A percentile compares a stretch with the other conserved stretches of the same genome.
These are phyloP conservation scores for Galerina marginata DNA, from an alignment of 768 basidiomycete species.

Conservation along the genomic window DNA sequence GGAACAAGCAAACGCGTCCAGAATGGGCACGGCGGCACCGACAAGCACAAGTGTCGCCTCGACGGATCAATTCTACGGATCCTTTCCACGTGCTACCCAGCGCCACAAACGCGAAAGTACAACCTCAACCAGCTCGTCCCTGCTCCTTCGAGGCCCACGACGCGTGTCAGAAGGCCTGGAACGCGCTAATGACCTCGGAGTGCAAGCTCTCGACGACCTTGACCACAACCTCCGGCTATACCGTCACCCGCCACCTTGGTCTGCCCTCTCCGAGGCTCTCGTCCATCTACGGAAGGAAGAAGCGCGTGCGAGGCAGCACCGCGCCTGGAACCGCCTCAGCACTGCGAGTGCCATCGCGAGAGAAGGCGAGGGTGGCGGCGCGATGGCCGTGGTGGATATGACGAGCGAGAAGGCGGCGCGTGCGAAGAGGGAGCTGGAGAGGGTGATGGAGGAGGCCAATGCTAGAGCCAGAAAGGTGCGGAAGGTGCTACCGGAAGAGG, in stretches of 20 bases:
- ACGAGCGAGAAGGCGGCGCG: slow-evolving; percentile 10
- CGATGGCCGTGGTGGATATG: slow-evolving; percentile 2
- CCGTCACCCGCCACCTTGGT: slow-evolving; percentile 44
- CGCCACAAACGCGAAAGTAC: background rate
- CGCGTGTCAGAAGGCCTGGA: background rate
- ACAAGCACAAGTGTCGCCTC: background rate
- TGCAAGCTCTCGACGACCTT: slow-evolving; percentile 20
- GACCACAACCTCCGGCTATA: slow-evolving; percentile 35
- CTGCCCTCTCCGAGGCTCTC: slow-evolving; percentile 25
- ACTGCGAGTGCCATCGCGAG: background rate
- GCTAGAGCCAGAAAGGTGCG: background rate
- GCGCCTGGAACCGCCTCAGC: slow-evolving; percentile 4
- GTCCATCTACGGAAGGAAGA: background rate
- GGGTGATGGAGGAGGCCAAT: slow-evolving; percentile 5
- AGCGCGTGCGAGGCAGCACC: background rate
- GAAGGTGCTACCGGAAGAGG: background rate
- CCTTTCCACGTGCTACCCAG: slow-evolving; percentile 2
- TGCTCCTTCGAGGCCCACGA: slow-evolving; percentile 2
- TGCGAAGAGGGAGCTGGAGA: slow-evolving; percentile 13
- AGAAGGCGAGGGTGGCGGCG: background rate
- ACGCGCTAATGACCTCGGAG: too few relatives aligned
- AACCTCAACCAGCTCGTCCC: slow-evolving; percentile 4
- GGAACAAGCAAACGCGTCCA: too few relatives aligned
- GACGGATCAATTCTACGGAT: slow-evolving; percentile 4
- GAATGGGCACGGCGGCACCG: background rate